Conservation (phyloP, 768 basidiomycete genomes). For the Suillus occidentalis region DNA sequence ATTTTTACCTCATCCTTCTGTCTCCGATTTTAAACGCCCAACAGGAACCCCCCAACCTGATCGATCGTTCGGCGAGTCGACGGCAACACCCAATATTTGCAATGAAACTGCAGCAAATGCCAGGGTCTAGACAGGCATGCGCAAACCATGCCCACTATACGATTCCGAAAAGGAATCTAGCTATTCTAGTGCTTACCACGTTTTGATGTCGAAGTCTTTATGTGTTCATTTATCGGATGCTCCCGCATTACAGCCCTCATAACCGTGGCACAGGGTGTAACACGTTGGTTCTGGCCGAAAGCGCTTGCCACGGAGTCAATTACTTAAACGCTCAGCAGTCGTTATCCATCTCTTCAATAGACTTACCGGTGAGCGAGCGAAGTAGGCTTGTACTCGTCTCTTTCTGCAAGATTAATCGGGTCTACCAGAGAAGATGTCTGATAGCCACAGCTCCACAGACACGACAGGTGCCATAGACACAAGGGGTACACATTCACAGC, state of each 20-base stretch:
- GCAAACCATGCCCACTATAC: neutral
- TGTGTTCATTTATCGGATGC: neutral
- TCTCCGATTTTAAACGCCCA: neutral
- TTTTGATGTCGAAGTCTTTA: constrained; percentile 2
- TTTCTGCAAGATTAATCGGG: neutral
- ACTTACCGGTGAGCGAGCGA: neutral
- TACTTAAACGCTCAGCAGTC: neutral
- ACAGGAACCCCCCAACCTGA: neutral
- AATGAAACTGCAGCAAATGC: neutral
- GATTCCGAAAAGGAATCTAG: neutral
- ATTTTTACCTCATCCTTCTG: neutral
- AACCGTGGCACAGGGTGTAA: neutral
- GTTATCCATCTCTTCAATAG: neutral
- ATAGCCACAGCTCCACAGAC: constrained; percentile 17
- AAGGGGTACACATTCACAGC: neutral
- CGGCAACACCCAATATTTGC: neutral
- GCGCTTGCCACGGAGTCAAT: neutral
- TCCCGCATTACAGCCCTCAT: neutral
- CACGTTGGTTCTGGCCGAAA: neutral
- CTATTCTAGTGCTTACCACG: neutral
- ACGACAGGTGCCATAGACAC: neutral
- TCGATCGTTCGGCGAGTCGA: neutral
- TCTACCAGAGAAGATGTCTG: constrained; percentile 7
- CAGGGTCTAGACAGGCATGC: neutral
- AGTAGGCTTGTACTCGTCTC: neutral